Base-by-base conservation (phyloP, 1,139 yeast genomes). In the Geotrichum candidum region DNA sequence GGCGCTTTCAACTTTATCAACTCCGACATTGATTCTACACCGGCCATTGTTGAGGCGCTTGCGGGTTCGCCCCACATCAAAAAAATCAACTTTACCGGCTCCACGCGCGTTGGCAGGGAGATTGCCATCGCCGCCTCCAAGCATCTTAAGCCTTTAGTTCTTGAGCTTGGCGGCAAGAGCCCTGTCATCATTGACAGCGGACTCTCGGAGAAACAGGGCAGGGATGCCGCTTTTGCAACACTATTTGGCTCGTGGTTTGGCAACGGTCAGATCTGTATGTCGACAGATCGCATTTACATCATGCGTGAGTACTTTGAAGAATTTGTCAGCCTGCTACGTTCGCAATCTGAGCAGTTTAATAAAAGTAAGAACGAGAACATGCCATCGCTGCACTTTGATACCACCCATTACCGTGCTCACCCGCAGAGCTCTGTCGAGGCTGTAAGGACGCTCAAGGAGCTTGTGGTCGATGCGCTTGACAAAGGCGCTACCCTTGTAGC, bases 91-190 rank as follows among this genome's bases (percentile, higher is more conserved):
- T 87, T 87, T 72, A 87, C 92, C 6, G 84, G 84, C 13, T 79
- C 83, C 18, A 78, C 82, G 0, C 80, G 78, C 29, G 85, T 88
- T n/a, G 92, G 92, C 65, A 78, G 80, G 65, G 66, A 80, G 45
- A 78, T 87, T 65, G 89, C 85, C 68, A 74, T 76, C 62, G 78
- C 82, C 60, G 95, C 95, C 31, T 81, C 90, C 25, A 72, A 80
- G 11, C 78, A 82, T 66, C 71, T 82, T 69, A 90, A 89, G 75
- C 90, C 90, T 10, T 86, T 88, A 46, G 84, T 95, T n/a, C 72
- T 90, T 69, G 96, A 90, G 77, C 87, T 92, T 71, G 96, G 96
- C 66, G 96, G 96, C 64, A 90, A 90, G 73, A 86, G 94, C 23
- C 91, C 96, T n/a, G 79, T 87, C 64, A 76, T 90, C 58, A 81